Evolutionary conservation across 2,329 filamentous ascomycete genomes (phyloP).

Genomic region (Colletotrichum spaethianum): DNA sequence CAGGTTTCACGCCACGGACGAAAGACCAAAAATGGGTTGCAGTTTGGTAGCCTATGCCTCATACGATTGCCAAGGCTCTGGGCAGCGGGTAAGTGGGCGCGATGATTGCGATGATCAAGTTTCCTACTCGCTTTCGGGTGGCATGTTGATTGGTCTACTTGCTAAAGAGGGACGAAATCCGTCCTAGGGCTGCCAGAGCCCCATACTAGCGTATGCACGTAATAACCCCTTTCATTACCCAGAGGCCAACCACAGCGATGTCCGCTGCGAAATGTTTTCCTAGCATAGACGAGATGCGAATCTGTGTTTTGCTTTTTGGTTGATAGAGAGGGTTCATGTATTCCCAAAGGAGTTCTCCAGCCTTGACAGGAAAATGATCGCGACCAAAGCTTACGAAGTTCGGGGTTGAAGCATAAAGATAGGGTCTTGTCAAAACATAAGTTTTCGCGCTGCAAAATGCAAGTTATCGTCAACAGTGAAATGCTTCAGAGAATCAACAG

Average conservation of each 20-base stretch:
- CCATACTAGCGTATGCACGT: constrained; percentile 9
- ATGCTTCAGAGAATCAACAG: too few relatives aligned
- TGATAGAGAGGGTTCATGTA: not conserved
- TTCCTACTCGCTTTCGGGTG: not conserved
- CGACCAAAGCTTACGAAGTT: not conserved
- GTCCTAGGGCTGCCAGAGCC: not conserved
- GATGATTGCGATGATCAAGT: not conserved
- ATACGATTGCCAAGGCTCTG: constrained; percentile 17
- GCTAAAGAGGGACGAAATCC: not conserved
- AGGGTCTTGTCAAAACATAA: too few relatives aligned
- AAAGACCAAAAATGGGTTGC: not conserved
- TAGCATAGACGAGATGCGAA: not conserved
- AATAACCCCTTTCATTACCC: constrained; percentile 13
- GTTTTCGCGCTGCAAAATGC: too few relatives aligned
- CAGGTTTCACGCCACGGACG: not conserved
- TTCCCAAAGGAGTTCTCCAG: not conserved
- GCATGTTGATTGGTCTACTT: not conserved
- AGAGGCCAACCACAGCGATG: not conserved
- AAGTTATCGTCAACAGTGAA: too few relatives aligned
- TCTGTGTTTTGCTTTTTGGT: not conserved
- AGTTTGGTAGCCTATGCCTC: not conserved
- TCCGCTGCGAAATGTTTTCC: not conserved
- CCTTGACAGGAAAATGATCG: not conserved
- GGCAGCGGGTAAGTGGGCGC: constrained; percentile 8
- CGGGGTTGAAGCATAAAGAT: not conserved